Base-by-base conservation (phyloP, 495 filamentous ascomycete genomes). In the Pseudevernia furfuracea region DNA sequence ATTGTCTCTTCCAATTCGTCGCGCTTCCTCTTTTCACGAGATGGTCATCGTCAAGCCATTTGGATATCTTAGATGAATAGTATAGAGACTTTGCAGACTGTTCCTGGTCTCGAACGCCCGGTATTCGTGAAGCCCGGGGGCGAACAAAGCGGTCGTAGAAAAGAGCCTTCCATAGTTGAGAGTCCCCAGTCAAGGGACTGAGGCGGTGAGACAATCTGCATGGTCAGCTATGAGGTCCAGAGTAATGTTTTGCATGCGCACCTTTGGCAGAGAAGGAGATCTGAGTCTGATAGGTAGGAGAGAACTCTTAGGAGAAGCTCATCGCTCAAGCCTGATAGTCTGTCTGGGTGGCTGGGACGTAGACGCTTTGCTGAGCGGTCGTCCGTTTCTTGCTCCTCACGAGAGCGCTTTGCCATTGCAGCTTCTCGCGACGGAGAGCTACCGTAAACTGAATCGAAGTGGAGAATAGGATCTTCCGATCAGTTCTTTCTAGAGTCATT, bases 121-220 rank as follows among this genome's bases (percentile, higher is more conserved):
- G 89, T 59, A 96, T 84, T 53, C 89, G 84, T 63, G 85, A 82
- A 46, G 89, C 89, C 71, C 91, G 83, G 58, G 92, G 93, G 58
- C 87, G 82, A 14, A 98, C 92, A 76, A 96, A 98, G 66, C 88
- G 85, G 39, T 85, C 81, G 77, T 96, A 96, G 76, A 96, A 98
- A 39, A 89, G 80, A 12, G 82, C 80, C 75, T 93, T 96, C 94
- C 94, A 98, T 58, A 98, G 76, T 72, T 96, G 90, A 15, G 88
- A 87, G 75, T 98, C 94, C 65, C 81, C 81, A 23, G 89, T 81
- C 19, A 98, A 78, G n/a, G 75, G 76, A 68, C 87, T 80, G 70
- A 96, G 90, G 48, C 86, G 88, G 53, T 76, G 85, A n/a, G 91
- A 96, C 34, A 95, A 74, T 56, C 88, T 90, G 37, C 71, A 71